Evolutionary conservation across 2,329 filamentous ascomycete genomes (phyloP).

Genomic region (Aspergillus nomiae): DNA sequence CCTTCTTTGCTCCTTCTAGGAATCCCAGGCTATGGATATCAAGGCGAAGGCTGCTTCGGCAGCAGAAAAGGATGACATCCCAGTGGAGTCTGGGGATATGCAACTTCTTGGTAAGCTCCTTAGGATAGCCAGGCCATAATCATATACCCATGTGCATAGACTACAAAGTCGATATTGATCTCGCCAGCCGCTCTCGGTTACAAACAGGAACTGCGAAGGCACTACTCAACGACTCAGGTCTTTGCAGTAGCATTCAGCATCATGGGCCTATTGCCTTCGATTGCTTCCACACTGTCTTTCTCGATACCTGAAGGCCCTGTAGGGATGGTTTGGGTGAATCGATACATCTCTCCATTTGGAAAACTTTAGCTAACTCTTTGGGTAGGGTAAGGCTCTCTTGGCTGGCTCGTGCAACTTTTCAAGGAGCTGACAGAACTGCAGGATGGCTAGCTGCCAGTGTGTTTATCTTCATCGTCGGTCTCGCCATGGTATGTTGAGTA

Average conservation of each 20-base stretch:
- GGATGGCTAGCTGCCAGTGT: conserved; percentile 59
- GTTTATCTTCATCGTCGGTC: conserved; percentile 61
- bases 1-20: background rate
- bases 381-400: background rate
- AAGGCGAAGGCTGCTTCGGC: background rate
- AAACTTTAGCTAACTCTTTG: conserved; percentile 26
- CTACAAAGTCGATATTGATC: conserved; percentile 1
- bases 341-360: background rate
- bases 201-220: conserved; percentile 63
- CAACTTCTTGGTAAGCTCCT: conserved; percentile 23
- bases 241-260: conserved; percentile 63
- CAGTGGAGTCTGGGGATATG: conserved; percentile 22
- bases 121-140: background rate
- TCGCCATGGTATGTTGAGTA: conserved; percentile 55
- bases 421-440: background rate
- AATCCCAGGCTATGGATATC: background rate
- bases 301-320: conserved; percentile 61
- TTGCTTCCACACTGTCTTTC: conserved; percentile 61
- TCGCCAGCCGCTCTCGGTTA: conserved; percentile 44
- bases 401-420: background rate
- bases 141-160: background rate
- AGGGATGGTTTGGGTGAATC: conserved; percentile 60
- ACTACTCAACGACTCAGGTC: conserved; percentile 63
- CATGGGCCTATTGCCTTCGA: conserved; percentile 64
- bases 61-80: conserved; percentile 3